Conservation (phyloP, 805 yeast species). For the Cyberlindnera petersonii region DNA sequence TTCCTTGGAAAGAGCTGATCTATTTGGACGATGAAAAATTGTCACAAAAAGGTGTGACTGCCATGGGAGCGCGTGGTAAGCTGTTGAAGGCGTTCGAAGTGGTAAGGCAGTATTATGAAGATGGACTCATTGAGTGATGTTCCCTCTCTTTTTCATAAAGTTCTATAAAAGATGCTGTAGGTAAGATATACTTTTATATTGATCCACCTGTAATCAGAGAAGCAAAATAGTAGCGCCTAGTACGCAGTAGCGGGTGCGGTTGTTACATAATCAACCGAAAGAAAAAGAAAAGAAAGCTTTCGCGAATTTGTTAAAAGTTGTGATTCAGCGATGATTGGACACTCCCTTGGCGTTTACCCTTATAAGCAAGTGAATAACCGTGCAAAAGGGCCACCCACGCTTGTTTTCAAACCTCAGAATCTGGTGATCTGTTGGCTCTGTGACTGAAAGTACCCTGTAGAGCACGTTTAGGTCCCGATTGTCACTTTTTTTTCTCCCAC, state of each 20-base stretch:
- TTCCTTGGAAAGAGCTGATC: slow-evolving; percentile 77
- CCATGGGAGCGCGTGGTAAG: slow-evolving; percentile 94
- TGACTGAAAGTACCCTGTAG: neutral
- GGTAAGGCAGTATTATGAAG: slow-evolving; percentile 56
- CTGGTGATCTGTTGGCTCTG: neutral
- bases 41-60: slow-evolving; percentile 79
- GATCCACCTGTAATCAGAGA: no score
- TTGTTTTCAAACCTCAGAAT: neutral
- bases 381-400: no score
- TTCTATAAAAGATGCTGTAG: no score
- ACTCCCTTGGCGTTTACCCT: no score
- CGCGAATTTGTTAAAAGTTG: no score
- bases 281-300: no score
- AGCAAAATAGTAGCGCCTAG: neutral
- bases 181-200: no score
- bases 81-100: slow-evolving; percentile 86
- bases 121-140: slow-evolving; percentile 30
- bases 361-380: no score
- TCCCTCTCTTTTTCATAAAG: no score
- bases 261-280: no score
- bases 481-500: neutral
- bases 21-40: slow-evolving; percentile 64
- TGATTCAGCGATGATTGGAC: no score
- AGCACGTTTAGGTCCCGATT: no score
- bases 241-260: neutral